Evolutionary conservation across 73 alveolate genomes (phyloP).

Genomic region (Chromera velia): DNA sequence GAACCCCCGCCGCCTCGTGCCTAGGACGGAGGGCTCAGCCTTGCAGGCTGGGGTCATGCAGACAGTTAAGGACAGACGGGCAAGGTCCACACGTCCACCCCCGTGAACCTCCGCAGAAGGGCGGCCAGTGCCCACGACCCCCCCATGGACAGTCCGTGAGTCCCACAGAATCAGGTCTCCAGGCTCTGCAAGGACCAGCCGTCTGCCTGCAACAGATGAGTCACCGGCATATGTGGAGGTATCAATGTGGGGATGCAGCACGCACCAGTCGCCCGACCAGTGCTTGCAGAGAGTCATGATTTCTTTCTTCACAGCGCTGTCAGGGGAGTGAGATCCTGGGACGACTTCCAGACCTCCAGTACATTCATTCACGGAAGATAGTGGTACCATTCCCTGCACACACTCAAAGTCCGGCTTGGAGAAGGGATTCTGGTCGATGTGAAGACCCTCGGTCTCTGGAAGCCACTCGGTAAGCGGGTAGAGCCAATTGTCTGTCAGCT

Average conservation of each 20-base stretch:
- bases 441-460: conserved; percentile 13
- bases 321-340: conserved; percentile 10
- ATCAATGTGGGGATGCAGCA: neutral
- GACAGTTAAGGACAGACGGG: conserved; percentile 32
- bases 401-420: conserved; percentile 24
- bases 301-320: too few species aligned
- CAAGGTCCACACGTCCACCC: neutral
- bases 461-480: neutral
- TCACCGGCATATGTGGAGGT: neutral
- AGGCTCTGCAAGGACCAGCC: conserved; percentile 18
- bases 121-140: conserved; percentile 15
- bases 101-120: neutral
- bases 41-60: conserved; percentile 17
- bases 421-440: conserved; percentile 35
- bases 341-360: conserved; percentile 31
- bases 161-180: conserved; percentile 38
- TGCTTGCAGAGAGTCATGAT: too few species aligned
- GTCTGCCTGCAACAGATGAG: too few species aligned
- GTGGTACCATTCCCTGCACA: conserved; percentile 26
- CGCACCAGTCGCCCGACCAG: conserved; percentile 24
- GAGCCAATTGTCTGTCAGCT: neutral
- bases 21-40: neutral
- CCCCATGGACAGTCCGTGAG: conserved; percentile 37
- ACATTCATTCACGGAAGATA: conserved; percentile 3
- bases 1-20: conserved; percentile 7